phyloP scores from a whole-genome alignment of 2,329 filamentous ascomycete species.

The Trichoderma atrobrunneum region DNA sequence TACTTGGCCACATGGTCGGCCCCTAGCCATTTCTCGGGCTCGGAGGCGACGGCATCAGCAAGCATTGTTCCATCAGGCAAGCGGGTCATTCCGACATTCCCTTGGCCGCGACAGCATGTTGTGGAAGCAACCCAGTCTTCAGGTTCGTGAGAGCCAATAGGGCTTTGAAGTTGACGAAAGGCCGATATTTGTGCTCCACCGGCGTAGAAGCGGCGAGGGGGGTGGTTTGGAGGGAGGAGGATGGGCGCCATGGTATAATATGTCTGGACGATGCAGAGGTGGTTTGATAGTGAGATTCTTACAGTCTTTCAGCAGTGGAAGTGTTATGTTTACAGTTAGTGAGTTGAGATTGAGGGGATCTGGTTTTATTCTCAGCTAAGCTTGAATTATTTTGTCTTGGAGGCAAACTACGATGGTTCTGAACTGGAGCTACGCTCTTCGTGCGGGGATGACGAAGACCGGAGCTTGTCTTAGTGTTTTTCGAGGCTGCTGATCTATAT shows the following conservation, averaged over 20 bases:
- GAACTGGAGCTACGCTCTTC: background rate
- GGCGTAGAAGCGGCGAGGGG: conserved; percentile 20
- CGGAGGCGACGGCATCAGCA: conserved; percentile 20
- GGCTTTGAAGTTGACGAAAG: conserved; percentile 17
- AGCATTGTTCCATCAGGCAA: conserved; percentile 22
- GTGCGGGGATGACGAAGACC: background rate
- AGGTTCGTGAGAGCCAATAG: conserved; percentile 18
- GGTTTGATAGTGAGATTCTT: background rate
- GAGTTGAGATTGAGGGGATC: background rate
- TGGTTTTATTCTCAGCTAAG: background rate
- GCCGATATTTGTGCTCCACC: conserved; percentile 23
- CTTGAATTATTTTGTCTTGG: background rate
- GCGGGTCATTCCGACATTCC: conserved; percentile 18
- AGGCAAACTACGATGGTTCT: background rate
- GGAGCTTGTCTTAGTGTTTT: background rate
- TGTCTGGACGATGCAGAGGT: background rate
- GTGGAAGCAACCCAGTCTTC: conserved; percentile 26
- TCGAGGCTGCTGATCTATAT: background rate
- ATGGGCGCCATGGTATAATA: conserved; percentile 20
- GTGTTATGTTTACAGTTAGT: background rate
- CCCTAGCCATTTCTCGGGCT: conserved; percentile 24
- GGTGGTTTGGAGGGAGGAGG: conserved; percentile 22
- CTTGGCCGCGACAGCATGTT: conserved; percentile 23
- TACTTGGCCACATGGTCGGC: conserved; percentile 20
- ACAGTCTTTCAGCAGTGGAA: background rate